Base-by-base conservation (phyloP, 176 grass and related monocot genomes). In the Oryza rufipogon region DNA sequence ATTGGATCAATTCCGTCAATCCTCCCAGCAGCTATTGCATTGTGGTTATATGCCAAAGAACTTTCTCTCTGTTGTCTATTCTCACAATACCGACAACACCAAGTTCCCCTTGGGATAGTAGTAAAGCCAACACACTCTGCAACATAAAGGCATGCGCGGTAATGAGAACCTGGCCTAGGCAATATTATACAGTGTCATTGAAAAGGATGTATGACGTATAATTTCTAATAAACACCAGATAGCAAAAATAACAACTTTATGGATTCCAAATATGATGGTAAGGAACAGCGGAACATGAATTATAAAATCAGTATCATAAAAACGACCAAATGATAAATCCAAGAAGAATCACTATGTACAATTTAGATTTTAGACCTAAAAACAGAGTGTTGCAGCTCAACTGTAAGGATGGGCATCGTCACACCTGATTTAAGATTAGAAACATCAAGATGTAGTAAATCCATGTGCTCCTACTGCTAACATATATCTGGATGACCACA, bases 1-100 rank as follows among this genome's bases (percentile, higher is more conserved):
- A 99, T 92, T 41, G 96, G 88, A 83, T 99, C 96, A 79, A 93
- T 86, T 78, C 96, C 96, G 45, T 92, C 96, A 79, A 99, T 78
- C 81, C 93, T 94, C 64, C 96, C 96, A 87, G 96, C 96, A 73
- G 96, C 96, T 83, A 91, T 93, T 36, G 96, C 96, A 91, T 99
- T 99, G 84, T 91, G 90, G 81, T 99, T 99, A 85, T 86, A 88
- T 22, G 96, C 89, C 54, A 98, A 87, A 89, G 74, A 88, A 71
- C 86, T 81, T 74, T 98, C 96, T 83, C 96, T 99, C 66, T 93
- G 93, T 86, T 94, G 81, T 41, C 94, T 92, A 85, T 82, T 89
- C 58, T 90, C 87, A 74, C 96, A 99, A 89, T 95, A 99, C 71
- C 87, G 96, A 67, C 96, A 99, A 87, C 86, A 89, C 96, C 96